Evolutionary conservation across 345 rosid genomes (phyloP), one percentile per base, ranked within the genome.

Genomic region (Salix arbutifolia): DNA sequence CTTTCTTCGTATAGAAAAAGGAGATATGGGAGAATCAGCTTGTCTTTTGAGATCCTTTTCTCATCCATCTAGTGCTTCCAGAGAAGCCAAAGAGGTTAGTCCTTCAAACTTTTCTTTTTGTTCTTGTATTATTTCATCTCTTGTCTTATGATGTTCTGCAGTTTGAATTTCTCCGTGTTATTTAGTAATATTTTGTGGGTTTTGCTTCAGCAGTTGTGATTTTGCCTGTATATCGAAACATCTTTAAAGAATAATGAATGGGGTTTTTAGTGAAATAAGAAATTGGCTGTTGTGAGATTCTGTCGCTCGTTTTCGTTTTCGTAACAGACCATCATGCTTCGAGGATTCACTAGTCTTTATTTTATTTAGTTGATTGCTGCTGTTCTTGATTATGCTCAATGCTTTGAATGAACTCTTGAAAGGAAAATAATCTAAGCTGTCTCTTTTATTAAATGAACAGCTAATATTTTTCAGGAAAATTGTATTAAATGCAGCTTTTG

Each of bases 41-140:
- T 87, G 89, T 81, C 91, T 93, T 35, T 62, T 75, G 83, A 90
- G 96, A 87, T 92, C 97, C 2, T 91, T 93, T 80, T 91, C 99
- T 79, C 97, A 91, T 76, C 97, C 97, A 67, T 80, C 92, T 25
- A 87, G 75, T 46, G 85, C 91, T 38, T 87, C 88, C 38, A 86
- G 79, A 70, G 89, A 87, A 74, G 66, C 80, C 77, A 72, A 77
- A 77, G 87, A 91, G 96, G 98, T 92, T 21, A 65, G 86, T 81
- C 38, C 28, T 56, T 48, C 2, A 16, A 50, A 61, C 16, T 35
- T 35, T 35, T 31, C 58, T 42, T 4, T 53, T 40, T 67, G 1
- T 79, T 38, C 10, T 23, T 58, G 10, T 50, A 3, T 4, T 12
- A 42, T 70, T 23, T 75, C 64, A 25, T 4, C 69, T 40, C 28